Evolutionary conservation across 2,329 filamentous ascomycete species (phyloP).

Genomic region (Cytospora mali): DNA sequence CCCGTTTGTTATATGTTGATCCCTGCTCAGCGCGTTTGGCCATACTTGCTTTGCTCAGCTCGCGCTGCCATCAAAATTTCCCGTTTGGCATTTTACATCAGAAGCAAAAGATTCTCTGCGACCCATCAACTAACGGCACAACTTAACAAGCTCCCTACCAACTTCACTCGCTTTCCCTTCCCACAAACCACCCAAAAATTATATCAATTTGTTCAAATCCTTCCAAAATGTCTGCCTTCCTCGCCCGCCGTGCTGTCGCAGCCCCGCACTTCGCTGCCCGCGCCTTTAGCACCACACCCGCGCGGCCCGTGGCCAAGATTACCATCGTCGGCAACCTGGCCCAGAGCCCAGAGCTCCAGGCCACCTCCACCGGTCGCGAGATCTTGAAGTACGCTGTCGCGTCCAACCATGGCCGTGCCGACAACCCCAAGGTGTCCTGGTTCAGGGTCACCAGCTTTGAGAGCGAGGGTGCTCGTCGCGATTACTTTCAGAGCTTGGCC

Average conservation of each 20-base stretch:
- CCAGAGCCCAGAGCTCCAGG: slow-evolving; percentile 72
- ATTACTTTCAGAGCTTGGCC: slow-evolving; percentile 71
- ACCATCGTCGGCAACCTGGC: slow-evolving; percentile 85
- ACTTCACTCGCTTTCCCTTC: slow-evolving; percentile 31
- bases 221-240: slow-evolving; percentile 31
- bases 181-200: slow-evolving; percentile 1
- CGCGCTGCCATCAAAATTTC: not conserved
- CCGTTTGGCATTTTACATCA: not conserved
- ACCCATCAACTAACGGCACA: not conserved
- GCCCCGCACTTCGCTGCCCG: slow-evolving; percentile 52
- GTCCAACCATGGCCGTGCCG: slow-evolving; percentile 64
- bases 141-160: not conserved
- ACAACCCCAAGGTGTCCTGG: slow-evolving; percentile 81
- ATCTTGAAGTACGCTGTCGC: slow-evolving; percentile 78
- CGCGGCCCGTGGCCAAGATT: slow-evolving; percentile 73
- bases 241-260: slow-evolving; percentile 34
- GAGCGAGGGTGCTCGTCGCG: slow-evolving; percentile 67
- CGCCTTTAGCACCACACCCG: slow-evolving; percentile 74
- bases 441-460: slow-evolving; percentile 78
- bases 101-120: not conserved
- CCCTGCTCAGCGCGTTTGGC: not conserved
- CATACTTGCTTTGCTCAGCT: not conserved
- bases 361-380: slow-evolving; percentile 72
- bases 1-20: not conserved
- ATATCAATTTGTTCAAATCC: not conserved